A percentile compares a stretch with the other conserved stretches of the same genome.
Conservation (phyloP, 129 eudicot species). For the Apium graveolens region DNA sequence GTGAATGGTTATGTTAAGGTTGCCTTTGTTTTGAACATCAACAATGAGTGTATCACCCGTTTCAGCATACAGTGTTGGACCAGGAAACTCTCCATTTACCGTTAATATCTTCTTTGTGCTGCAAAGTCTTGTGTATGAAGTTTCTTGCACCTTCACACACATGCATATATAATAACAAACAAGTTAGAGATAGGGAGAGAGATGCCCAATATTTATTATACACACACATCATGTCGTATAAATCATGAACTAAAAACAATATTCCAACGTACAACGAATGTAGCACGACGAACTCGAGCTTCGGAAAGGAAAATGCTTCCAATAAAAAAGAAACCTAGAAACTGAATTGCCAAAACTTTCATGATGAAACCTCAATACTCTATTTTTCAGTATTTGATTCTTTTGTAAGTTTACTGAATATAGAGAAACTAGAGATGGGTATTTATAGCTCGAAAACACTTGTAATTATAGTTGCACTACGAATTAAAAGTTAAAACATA, state of each 20-base stretch:
- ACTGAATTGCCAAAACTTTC: constrained; percentile 6
- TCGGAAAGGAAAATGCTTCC: constrained; percentile 4
- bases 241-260: neutral
- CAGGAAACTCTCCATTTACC: neutral
- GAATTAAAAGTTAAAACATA: neutral
- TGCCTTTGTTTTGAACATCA: constrained; percentile 6
- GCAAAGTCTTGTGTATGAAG: neutral
- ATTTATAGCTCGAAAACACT: neutral
- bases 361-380: neutral
- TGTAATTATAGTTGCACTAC: neutral
- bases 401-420: neutral
- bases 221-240: neutral
- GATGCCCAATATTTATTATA: neutral
- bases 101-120: constrained; percentile 6
- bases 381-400: neutral
- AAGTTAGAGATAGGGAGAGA: neutral
- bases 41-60: constrained; percentile 7
- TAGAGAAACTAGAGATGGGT: neutral
- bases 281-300: constrained; percentile 26
- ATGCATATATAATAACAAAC: neutral
- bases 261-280: constrained; percentile 27
- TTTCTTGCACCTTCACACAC: constrained; percentile 2
- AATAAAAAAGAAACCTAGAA: neutral
- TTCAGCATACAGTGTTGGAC: neutral
- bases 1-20: constrained; percentile 4